These are phyloP conservation scores for Termitomyces sp. DNA, from an alignment of 768 basidiomycete species.

Conservation along the genomic window DNA sequence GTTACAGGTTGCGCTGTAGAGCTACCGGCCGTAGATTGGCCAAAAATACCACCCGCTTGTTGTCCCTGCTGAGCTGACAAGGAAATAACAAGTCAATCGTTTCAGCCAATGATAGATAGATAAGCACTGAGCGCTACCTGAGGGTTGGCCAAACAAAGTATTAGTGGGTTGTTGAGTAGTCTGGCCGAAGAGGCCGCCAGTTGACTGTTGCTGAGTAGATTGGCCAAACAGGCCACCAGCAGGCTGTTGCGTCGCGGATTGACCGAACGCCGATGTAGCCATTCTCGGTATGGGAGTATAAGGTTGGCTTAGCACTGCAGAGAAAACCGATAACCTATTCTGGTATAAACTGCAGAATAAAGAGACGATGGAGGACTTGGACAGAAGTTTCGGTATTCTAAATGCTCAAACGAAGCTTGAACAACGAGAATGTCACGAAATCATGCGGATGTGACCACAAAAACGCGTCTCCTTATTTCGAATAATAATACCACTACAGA, in stretches of 20 bases:
- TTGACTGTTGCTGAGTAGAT: slow-evolving; percentile 17
- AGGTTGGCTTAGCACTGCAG: slow-evolving; percentile 25
- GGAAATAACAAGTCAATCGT: slow-evolving; percentile 2
- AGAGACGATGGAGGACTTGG: background rate
- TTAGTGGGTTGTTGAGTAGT: slow-evolving; percentile 8
- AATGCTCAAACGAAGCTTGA: background rate
- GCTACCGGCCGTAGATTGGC: background rate
- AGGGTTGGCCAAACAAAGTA: slow-evolving; percentile 25
- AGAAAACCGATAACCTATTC: slow-evolving; percentile 20
- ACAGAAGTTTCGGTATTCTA: background rate
- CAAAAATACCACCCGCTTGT: slow-evolving; percentile 19
- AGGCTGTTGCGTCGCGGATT: slow-evolving; percentile 17
- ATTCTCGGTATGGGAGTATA: slow-evolving; percentile 5
- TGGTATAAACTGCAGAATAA: background rate
- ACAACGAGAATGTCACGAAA: background rate
- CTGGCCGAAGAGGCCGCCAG: slow-evolving; percentile 23
- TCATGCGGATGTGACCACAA: slow-evolving; percentile 2
- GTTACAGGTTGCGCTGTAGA: slow-evolving; percentile 14
- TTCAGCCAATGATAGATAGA: background rate
- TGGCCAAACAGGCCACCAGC: slow-evolving; percentile 26
- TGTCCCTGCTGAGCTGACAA: slow-evolving; percentile 29
- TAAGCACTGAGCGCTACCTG: slow-evolving; percentile 13
- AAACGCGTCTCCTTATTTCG: background rate
- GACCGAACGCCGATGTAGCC: slow-evolving; percentile 25
- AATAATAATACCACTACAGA: background rate